These are phyloP conservation scores for Scheffersomyces titani DNA, from an alignment of 1,139 yeast genomes.

Conservation along the genomic window DNA sequence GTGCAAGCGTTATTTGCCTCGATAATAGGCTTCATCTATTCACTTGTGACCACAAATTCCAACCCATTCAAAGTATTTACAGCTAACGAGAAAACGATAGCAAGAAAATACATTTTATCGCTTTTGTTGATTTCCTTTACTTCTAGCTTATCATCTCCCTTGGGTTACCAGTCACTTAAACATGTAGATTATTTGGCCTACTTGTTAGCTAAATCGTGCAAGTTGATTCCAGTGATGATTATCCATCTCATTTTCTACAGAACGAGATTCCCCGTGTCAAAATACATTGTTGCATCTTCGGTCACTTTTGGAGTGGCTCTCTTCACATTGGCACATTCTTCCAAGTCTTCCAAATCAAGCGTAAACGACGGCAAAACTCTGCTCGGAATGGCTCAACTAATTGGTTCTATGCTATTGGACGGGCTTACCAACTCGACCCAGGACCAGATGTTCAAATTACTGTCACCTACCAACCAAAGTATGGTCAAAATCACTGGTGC, in stretches of 20 bases:
- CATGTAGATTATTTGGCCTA: slow-evolving; percentile 87
- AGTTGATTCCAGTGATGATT: slow-evolving; percentile 87
- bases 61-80: slow-evolving; percentile 34
- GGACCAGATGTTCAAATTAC: slow-evolving; percentile 69
- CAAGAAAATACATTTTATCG: slow-evolving; percentile 29
- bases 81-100: slow-evolving; percentile 19
- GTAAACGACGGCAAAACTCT: slow-evolving; percentile 43
- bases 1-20: slow-evolving; percentile 76
- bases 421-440: slow-evolving; percentile 94
- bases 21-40: slow-evolving; percentile 63
- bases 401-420: slow-evolving; percentile 72
- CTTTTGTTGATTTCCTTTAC: slow-evolving; percentile 70
- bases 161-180: slow-evolving; percentile 70
- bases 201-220: slow-evolving; percentile 89
- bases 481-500: slow-evolving; percentile 59
- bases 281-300: slow-evolving; percentile 70
- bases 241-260: slow-evolving; percentile 77
- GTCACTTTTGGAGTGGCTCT: slow-evolving; percentile 82
- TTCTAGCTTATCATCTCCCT: slow-evolving; percentile 79
- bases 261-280: slow-evolving; percentile 70
- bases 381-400: slow-evolving; percentile 62
- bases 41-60: slow-evolving; percentile 33
- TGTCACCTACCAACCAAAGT: slow-evolving; percentile 7
- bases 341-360: slow-evolving; percentile 18
- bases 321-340: slow-evolving; percentile 59